Base-by-base conservation (phyloP, 139 green algal genomes). In the Penium margaritaceum region DNA sequence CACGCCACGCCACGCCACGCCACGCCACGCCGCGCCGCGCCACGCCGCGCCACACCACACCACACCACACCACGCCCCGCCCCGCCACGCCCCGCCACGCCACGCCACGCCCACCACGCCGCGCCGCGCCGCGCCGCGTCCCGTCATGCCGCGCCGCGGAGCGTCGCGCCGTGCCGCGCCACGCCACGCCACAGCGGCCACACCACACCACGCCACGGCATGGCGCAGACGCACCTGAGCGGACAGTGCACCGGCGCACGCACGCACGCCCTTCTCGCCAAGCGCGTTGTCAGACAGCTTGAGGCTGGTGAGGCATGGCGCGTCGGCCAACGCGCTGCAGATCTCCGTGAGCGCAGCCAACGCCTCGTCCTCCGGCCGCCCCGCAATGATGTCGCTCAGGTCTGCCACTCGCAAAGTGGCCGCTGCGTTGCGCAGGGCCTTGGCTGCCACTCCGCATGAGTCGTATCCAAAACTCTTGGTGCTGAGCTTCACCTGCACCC, bases 231-330 rank as follows among this genome's bases (percentile, higher is more conserved):
- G n/a, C 38, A 76, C 68, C 68, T 76, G 68, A 39, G 57, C 68
- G 27, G 29, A 5, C 5, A 76, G 5, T 30, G 55, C 55, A 5
- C 30, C 32, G 6, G 68, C 54, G 19, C 68, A 76, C 15, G 70
- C 70, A 6, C 70, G 63, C 21, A 78, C 27, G 24, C 70, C 70
- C 62, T 78, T 78, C 63, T 74, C 70, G 24, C 70, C 70, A 27
- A 78, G 63, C 4, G 70, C 70, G 36, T 78, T 78, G 63, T 78
- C 57, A 7, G 37, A 66, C 17, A 78, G 38, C 14, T 75, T 60
- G 21, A 78, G 34, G 41, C 5, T n/a, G 15, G 29, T 3, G 5
- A 78, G 58, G 35, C 77, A 63, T n/a, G n/a, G n/a, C 21, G 14
- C 46, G 4, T 63, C 70, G 19, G 64, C 21, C 34, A 78, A 14